Base-by-base conservation (phyloP, 495 filamentous ascomycete genomes). In the Aspergillus baeticus region DNA sequence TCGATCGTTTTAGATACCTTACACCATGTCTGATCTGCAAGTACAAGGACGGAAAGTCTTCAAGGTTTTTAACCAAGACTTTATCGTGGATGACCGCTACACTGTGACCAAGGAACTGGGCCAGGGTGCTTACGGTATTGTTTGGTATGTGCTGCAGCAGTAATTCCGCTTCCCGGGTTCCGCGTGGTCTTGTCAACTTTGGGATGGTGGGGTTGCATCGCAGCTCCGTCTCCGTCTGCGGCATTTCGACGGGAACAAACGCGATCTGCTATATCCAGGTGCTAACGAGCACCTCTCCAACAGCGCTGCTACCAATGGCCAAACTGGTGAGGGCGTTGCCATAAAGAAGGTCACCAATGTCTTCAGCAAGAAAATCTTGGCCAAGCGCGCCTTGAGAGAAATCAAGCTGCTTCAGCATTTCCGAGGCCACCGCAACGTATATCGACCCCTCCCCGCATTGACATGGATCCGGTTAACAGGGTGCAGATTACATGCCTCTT, bases 281-380 rank as follows among this genome's bases (percentile, higher is more conserved):
- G 35, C 53, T 55, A 44, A 57, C 37, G 36, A 5, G 3, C 17
- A 44, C 22, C 18, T 17, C 18, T 42, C 39, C 6, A 1, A 36
- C 35, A 94, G 92, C 73, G 95, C 95, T 48, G 95, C 94, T 22
- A 91, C 90, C 51, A 97, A 98, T 77, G 85, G 82, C 64, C 83
- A 88, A 69, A 96, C 90, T 13, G 86, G 86, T 64, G 94, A 98
- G 69, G 94, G 94, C n/a, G 92, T 98, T 51, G 94, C 94, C 55
- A 91, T 98, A 76, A 98, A 98, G 79, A 98, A 98, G 72, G 90
- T 98, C 66, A 98, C 94, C 74, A 98, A 98, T 88, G 95, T 98
- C 57, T 98, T 98, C 81, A 96, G 92, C 84, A 98, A 98, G 79
- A 98, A 98, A 85, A 98, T 98, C 62, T 79, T 98, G 56, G 94